Evolutionary conservation across 306 rosid genomes (phyloP), one percentile per base, ranked within the genome.

Genomic region (Psophocarpus tetragonolobus): DNA sequence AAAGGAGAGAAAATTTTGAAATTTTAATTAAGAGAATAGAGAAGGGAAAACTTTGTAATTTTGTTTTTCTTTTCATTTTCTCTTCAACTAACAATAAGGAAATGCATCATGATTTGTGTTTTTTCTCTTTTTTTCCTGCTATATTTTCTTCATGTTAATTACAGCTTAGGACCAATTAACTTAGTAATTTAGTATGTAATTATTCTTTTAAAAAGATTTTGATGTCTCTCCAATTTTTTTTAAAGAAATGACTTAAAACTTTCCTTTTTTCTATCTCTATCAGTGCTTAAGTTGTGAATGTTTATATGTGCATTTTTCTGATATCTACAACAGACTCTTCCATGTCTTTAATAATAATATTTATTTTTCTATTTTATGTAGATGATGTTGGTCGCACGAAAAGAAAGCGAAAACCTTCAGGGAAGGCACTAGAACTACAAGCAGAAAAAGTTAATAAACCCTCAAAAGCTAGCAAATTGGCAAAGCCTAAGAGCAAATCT

Each of bases 361-460:
- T 7, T 48, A 4, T 50, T 50, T 70, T n/a, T 18, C 5, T 18
- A 12, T 24, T 38, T 4, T 70, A 77, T 73, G 74, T 80, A 82
- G 97, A 92, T 70, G 95, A 88, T 56, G 74, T 85, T 44, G 97
- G 90, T 2, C 87, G 86, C 60, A 3, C 84, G 78, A 93, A 88
- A 87, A 84, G 98, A 71, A 91, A 87, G 77, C 85, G 97, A 36
- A 93, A 87, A 58, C 97, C 97, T 11, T 91, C 98, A 0, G 98
- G 91, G 78, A 93, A 93, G 80, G 94, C 89, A 77, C 77, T 93
- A 84, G 97, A 89, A 75, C 83, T 90, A 85, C 98, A 93, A 86
- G 97, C 89, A 14, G 96, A 93, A 77, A 93, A 87, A 84, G 93
- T 79, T 45, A 89, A 83, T 81, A 89, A 81, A 66, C 91, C 97